phyloP scores from a whole-genome alignment of 345 rosid species.

The Sisymbrium irio region DNA sequence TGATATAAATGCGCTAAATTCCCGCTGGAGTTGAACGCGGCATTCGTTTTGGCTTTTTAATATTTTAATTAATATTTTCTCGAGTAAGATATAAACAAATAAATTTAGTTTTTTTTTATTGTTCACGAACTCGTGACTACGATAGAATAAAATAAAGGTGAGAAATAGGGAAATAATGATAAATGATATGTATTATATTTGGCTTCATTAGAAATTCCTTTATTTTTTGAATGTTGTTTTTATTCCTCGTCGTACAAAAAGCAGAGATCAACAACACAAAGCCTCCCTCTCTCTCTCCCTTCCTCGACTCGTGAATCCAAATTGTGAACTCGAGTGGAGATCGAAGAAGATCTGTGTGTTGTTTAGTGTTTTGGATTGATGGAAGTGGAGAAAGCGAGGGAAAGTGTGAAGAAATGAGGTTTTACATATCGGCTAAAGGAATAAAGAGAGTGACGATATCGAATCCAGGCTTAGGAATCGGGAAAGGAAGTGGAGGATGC shows the following conservation, averaged over 20 bases:
- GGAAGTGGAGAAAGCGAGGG: conserved; percentile 32
- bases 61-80: no score
- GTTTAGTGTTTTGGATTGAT: conserved; percentile 26
- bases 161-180: neutral
- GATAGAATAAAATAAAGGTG: neutral
- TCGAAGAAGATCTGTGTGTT: conserved; percentile 12
- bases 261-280: conserved; percentile 11
- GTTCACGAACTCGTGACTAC: conserved; percentile 28
- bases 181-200: neutral
- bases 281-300: no score
- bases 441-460: conserved; percentile 62
- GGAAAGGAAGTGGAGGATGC: conserved; percentile 41
- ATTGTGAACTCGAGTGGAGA: neutral
- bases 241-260: conserved; percentile 19
- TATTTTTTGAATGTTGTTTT: conserved; percentile 2
- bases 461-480: conserved; percentile 39
- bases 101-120: neutral
- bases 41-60: conserved; percentile 40
- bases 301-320: neutral
- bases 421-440: conserved; percentile 64
- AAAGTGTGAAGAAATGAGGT: conserved; percentile 48
- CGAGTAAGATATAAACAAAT: neutral
- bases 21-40: conserved; percentile 54
- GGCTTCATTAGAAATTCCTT: conserved; percentile 30
- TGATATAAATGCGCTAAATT: conserved; percentile 13